phyloP scores from a whole-genome alignment of 805 yeast species.

The Barnettozyma wickerhamii region DNA sequence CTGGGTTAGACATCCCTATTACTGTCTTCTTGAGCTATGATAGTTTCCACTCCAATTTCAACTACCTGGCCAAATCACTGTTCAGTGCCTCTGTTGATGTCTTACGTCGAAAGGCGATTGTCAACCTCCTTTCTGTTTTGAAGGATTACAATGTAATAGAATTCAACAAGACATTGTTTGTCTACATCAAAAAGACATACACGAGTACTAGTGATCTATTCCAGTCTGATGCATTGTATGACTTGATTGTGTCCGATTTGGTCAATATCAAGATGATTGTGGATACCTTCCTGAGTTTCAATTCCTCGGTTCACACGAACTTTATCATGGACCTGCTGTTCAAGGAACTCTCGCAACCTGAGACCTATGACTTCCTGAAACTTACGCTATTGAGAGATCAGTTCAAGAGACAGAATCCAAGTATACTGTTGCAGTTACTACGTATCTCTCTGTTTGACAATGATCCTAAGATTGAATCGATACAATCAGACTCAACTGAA shows the following conservation, averaged over 20 bases:
- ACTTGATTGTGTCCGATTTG: constrained; percentile 34
- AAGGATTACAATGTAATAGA: constrained; percentile 21
- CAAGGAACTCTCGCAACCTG: constrained; percentile 15
- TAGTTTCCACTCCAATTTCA: constrained; percentile 20
- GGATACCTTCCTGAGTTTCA: constrained; percentile 27
- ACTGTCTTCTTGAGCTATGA: constrained; percentile 13
- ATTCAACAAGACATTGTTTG: constrained; percentile 22
- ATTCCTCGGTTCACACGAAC: constrained; percentile 15
- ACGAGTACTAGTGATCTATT: constrained; percentile 28
- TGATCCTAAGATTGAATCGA: constrained; percentile 13
- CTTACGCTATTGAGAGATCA: constrained; percentile 19
- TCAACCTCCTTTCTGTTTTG: constrained; percentile 21
- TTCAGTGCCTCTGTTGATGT: constrained; percentile 14
- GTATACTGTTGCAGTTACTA: constrained; percentile 16
- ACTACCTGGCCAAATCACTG: constrained; percentile 16
- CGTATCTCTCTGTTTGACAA: constrained; percentile 13
- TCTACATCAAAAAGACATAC: constrained; percentile 26
- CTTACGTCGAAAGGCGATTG: constrained; percentile 6
- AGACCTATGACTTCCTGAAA: constrained; percentile 18
- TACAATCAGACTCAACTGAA: constrained; percentile 24
- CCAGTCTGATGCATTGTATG: constrained; percentile 33
- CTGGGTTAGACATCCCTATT: constrained; percentile 7
- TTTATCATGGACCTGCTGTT: constrained; percentile 22
- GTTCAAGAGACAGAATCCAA: constrained; percentile 17
- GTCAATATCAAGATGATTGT: constrained; percentile 30